Conservation (phyloP, 2,329 filamentous ascomycete species). For the Colletotrichum sp. region DNA sequence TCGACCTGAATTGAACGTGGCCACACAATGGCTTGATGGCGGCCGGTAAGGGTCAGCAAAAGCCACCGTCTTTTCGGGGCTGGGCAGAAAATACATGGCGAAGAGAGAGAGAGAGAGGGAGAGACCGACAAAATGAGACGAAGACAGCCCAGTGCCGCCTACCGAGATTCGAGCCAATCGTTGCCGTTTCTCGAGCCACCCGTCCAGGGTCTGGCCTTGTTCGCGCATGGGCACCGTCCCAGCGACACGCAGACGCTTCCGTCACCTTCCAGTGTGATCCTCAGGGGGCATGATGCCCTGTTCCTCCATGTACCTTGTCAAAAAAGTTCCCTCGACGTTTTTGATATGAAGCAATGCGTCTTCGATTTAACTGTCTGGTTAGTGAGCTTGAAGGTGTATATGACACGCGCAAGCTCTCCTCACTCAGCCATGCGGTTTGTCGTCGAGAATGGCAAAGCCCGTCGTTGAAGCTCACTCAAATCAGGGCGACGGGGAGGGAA, state of each 20-base stretch:
- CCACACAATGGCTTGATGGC: background rate
- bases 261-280: slow-evolving; percentile 9
- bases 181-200: background rate
- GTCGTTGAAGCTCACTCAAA: background rate
- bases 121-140: slow-evolving; percentile 11
- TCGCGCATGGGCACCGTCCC: background rate
- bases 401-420: background rate
- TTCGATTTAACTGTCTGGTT: background rate
- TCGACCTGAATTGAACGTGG: background rate
- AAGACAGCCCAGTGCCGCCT: slow-evolving; percentile 10
- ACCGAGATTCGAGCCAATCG: slow-evolving; percentile 13
- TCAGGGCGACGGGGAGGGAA: background rate
- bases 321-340: background rate
- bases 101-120: background rate
- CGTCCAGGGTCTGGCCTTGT: slow-evolving; percentile 14
- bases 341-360: background rate
- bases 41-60: background rate
- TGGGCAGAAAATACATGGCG: background rate
- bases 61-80: background rate
- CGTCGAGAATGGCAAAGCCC: background rate
- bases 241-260: slow-evolving; percentile 18
- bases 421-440: background rate
- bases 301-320: background rate
- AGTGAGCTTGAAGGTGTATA: background rate
- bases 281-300: background rate